Evolutionary conservation across 2,329 filamentous ascomycete genomes (phyloP).

Genomic region (Aureobasidium sp.): DNA sequence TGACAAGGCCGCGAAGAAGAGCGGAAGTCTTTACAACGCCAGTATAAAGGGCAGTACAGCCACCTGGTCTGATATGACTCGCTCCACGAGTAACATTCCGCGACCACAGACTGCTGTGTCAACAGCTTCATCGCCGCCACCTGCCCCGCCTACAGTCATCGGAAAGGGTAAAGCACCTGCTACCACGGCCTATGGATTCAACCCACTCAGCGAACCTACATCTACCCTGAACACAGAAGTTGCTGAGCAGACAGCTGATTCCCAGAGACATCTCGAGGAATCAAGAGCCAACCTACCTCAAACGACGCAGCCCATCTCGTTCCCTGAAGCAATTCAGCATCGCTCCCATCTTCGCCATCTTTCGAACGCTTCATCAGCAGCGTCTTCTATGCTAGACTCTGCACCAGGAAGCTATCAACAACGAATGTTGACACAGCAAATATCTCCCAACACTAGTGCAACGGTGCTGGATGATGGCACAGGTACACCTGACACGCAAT

Average conservation of each 20-base stretch:
- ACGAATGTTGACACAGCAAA: neutral
- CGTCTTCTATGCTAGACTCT: constrained; percentile 68
- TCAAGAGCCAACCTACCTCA: constrained; percentile 34
- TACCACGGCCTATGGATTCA: constrained; percentile 32
- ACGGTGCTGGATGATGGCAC: neutral
- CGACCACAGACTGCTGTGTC: neutral
- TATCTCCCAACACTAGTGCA: constrained; percentile 1
- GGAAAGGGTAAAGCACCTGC: constrained; percentile 42
- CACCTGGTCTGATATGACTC: constrained; percentile 26
- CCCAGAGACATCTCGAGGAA: constrained; percentile 39
- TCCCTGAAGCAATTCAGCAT: constrained; percentile 14
- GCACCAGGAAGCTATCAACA: constrained; percentile 36
- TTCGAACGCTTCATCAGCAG: constrained; percentile 77
- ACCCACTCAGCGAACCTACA: constrained; percentile 34
- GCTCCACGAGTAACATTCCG: constrained; percentile 46
- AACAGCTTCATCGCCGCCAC: constrained; percentile 18
- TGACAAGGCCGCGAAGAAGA: constrained; percentile 59
- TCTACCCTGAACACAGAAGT: constrained; percentile 31
- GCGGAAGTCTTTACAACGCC: constrained; percentile 41
- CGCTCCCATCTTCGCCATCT: constrained; percentile 54
- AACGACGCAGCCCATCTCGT: constrained; percentile 19
- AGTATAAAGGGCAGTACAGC: constrained; percentile 26
- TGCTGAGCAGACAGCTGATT: constrained; percentile 17
- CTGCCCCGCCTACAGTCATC: constrained; percentile 21
- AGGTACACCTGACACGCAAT: constrained; percentile 9